These are phyloP conservation scores for Trichoderma orchidacearum DNA, from an alignment of 495 filamentous ascomycete genomes.

Conservation along the genomic window DNA sequence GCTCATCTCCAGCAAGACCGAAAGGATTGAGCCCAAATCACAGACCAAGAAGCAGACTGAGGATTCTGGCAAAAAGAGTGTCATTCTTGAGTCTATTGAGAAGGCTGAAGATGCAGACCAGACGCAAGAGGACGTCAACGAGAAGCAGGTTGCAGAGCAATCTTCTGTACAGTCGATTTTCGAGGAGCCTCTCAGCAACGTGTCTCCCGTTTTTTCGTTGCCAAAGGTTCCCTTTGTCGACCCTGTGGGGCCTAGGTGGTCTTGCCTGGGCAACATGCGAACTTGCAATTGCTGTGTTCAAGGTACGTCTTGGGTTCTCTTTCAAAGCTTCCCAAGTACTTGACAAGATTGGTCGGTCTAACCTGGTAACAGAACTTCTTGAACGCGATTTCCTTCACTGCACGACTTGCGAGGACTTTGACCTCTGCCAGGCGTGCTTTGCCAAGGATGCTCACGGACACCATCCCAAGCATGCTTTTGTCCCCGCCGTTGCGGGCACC, in stretches of 20 bases:
- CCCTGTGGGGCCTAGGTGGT: background rate
- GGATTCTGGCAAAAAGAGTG: constrained; percentile 5
- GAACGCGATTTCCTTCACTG: constrained; percentile 78
- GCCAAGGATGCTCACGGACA: constrained; percentile 71
- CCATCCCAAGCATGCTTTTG: constrained; percentile 78
- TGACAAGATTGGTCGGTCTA: too few relatives aligned
- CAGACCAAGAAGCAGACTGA: constrained; percentile 11
- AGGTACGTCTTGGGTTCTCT: constrained; percentile 44
- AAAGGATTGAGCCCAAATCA: constrained; percentile 55
- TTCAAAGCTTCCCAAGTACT: background rate
- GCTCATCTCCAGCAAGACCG: constrained; percentile 73
- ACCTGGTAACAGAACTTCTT: constrained; percentile 46
- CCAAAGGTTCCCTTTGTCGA: background rate
- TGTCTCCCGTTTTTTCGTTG: background rate
- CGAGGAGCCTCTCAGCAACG: background rate
- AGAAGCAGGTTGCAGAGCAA: background rate
- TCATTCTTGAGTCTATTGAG: background rate
- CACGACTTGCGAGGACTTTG: constrained; percentile 73
- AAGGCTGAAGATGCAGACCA: background rate
- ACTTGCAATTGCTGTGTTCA: constrained; percentile 89
- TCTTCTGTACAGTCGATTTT: background rate
- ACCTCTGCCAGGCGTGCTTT: constrained; percentile 79
- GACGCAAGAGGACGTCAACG: background rate
- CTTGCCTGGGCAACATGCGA: constrained; percentile 30
- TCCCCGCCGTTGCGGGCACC: constrained; percentile 42